Evolutionary conservation across 164 flowering plant genomes (phyloP), one percentile per base, ranked within the genome.

Genomic region (Buxus sempervirens): DNA sequence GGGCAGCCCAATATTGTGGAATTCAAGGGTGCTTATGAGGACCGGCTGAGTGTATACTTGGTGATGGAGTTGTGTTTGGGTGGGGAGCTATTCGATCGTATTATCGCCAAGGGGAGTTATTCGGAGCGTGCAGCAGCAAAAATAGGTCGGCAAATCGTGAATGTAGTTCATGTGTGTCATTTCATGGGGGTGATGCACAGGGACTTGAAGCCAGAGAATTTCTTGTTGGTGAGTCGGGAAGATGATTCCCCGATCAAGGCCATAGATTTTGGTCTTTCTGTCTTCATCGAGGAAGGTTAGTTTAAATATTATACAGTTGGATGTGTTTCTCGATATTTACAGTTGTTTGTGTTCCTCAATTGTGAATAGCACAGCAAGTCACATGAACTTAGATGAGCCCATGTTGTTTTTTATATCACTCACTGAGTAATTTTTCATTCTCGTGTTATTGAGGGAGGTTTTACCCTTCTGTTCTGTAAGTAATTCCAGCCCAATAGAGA

Each of bases 171-270:
- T 78, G 91, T 71, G 4, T 93, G 97, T 65, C 98, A 92, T 70
- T 90, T 89, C 69, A 92, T 92, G 98, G 98, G 98, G 15, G 98
- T 93, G 25, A 83, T 93, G 77, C 98, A 90, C 63, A 83, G 98
- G 57, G 96, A 90, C 68, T 81, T 93, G 79, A 93, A 93, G 85
- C 98, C 98, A 6, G 98, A 93, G 79, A 93, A 93, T 74, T 90
- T 93, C 84, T 76, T 93, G 90, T 26, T 90, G 61, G 82, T 65
- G 9, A 85, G 79, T 41, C 67, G 59, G 28, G 86, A 80, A 0
- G 91, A 88, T 27, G 54, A 80, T 68, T 77, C 96, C 18, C 86
- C 85, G 0, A 64, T 90, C 24, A 93, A 93, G 73, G 88, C 90
- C 49, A 93, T 84, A 0, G 97, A 89, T 78, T 93, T 93, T 57